Base-by-base conservation (phyloP, 148 eudicot genomes). In the Euryodendron excelsum region DNA sequence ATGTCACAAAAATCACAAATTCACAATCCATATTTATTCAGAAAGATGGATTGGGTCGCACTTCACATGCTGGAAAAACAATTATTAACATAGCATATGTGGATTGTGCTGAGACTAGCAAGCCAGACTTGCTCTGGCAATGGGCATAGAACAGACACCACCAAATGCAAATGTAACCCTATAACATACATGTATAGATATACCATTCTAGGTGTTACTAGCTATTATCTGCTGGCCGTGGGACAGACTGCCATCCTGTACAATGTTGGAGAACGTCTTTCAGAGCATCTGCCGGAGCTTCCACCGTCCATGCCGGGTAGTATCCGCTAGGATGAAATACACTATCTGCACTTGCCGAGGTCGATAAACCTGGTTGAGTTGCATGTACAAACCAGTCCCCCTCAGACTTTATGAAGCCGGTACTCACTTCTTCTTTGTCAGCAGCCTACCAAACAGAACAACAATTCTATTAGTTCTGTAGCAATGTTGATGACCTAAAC, bases 221-320 rank as follows among this genome's bases (percentile, higher is more conserved):
- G 69, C 70, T 9, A 76, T 23, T 47, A 78, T 84, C 89, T 44
- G 82, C 53, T 0, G 90, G 82, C 44, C 84, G 86, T 15, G 89
- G 82, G 75, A 90, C 48, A 53, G 56, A 41, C 80, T 93, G 97
- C 91, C 96, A 96, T 73, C 98, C 99, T 0, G 92, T 78, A 76
- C 87, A 88, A 65, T 87, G 92, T 77, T 87, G 87, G 30, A 93
- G 89, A 81, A 83, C 74, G 33, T 90, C 86, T 65, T 91, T 89
- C n/a, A 93, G 87, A 30, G 87, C 87, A 53, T 95, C 91, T 2
- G 86, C 79, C 36, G 99, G 91, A 3, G 93, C 85, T 81, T 86
- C 92, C 65, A 89, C 87, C 0, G 97, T 93, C 93, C 98, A 93
- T 14, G 77, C 74, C 2, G 77, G n/a, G 75, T 93, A 93, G 80